These are phyloP conservation scores for Aspergillus conjunctus DNA, from an alignment of 495 filamentous ascomycete species.

Conservation along the genomic window DNA sequence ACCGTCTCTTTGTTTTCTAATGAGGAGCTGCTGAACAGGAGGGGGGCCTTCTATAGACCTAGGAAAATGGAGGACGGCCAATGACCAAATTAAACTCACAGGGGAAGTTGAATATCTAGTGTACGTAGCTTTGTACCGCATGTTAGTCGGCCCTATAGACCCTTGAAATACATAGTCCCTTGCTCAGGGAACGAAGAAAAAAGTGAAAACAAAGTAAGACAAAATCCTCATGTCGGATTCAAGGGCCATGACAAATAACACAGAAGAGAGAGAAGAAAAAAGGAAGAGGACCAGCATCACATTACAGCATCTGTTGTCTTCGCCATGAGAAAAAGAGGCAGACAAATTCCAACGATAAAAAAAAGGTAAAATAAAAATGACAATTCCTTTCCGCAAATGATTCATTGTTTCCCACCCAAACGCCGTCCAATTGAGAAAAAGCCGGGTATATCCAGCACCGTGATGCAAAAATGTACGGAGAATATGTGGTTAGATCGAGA, in stretches of 20 bases:
- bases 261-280: constrained; percentile 25
- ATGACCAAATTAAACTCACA: too few species aligned
- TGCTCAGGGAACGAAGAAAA: constrained; percentile 3
- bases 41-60: too few species aligned
- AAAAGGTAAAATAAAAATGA: constrained; percentile 20
- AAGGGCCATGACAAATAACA: constrained; percentile 4
- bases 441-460: constrained; percentile 59
- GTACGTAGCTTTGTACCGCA: constrained; percentile 7
- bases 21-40: too few species aligned
- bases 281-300: background rate
- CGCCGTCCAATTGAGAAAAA: constrained; percentile 53
- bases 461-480: constrained; percentile 55
- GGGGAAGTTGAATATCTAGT: constrained; percentile 6
- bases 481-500: constrained; percentile 32
- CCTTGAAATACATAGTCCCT: constrained; percentile 15
- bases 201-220: constrained; percentile 4
- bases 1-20: too few species aligned
- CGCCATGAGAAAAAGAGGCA: constrained; percentile 7
- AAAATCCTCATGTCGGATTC: constrained; percentile 14
- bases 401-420: constrained; percentile 39
- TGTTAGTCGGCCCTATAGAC: constrained; percentile 7
- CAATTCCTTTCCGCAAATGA: constrained; percentile 31
- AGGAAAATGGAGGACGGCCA: too few species aligned
- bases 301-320: constrained; percentile 12
- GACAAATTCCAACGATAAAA: constrained; percentile 4